These are phyloP conservation scores for Coffea eugenioides DNA, from an alignment of 257 asterid genomes.

Conservation along the genomic window DNA sequence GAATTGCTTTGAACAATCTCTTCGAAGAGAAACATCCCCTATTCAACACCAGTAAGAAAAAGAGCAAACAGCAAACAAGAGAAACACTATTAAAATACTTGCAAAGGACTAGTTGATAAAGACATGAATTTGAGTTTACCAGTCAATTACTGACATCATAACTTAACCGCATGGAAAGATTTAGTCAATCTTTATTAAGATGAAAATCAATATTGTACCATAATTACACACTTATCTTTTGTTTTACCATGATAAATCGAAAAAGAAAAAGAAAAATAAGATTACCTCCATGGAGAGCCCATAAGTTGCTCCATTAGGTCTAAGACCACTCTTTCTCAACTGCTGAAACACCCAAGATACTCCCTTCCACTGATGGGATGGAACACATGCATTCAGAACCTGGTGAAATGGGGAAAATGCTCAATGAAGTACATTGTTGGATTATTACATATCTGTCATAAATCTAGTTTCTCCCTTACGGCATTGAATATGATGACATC, in stretches of 20 bases:
- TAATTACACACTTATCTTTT: background rate
- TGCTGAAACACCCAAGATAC: constrained; percentile 94
- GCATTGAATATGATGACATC: constrained; percentile 84
- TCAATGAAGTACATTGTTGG: constrained; percentile 2
- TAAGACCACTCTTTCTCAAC: constrained; percentile 70
- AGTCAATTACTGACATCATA: background rate
- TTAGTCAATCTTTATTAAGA: background rate
- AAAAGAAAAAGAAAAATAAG: background rate
- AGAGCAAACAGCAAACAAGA: background rate
- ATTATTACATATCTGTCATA: background rate
- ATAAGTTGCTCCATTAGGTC: constrained; percentile 89
- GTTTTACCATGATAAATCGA: too few relatives aligned
- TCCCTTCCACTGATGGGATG: constrained; percentile 88
- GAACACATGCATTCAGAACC: constrained; percentile 93
- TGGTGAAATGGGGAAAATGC: constrained; percentile 30
- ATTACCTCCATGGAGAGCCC: constrained; percentile 98
- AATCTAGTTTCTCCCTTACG: constrained; percentile 45
- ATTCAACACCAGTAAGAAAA: background rate
- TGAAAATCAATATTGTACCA: background rate
- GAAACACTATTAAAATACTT: background rate
- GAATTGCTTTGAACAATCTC: constrained; percentile 7
- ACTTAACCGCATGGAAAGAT: background rate
- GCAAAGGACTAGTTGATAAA: background rate
- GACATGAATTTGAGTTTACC: background rate
- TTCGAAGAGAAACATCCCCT: background rate